Evolutionary conservation across 2,329 filamentous ascomycete genomes (phyloP), one percentile per base, ranked within the genome.

Genomic region (Plenodomus lindquistii): DNA sequence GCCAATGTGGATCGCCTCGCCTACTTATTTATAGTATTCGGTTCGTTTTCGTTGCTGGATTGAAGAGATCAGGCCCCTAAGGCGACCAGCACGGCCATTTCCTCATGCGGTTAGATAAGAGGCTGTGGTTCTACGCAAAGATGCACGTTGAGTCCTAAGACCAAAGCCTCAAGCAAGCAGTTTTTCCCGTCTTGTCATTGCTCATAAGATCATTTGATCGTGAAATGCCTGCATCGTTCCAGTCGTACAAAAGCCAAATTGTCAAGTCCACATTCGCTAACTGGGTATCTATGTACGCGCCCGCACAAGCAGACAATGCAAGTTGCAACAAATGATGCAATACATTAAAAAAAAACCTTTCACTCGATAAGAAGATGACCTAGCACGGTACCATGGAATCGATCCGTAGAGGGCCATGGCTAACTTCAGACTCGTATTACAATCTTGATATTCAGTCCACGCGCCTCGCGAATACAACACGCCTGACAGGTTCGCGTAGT

Each of bases 381-480:
- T 31, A 7, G 15, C 27, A 15, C 15, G 4, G 11, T 4, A 13
- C 27, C 27, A 31, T 13, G 27, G 15, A 8, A 13, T 13, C 15
- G 27, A 31, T 11, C 4, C 27, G 15, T 31, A n/a, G n/a, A n/a
- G n/a, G n/a, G 37, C 15, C 4, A 42, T 41, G 27, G 1, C 11
- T 18, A 15, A 7, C 19, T 15, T 65, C 52, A 76, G 3, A 76
- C 62, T 45, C 75, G 60, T 16, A 79, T 80, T n/a, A 90, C 79
- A 20, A 90, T 81, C 57, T 81, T 82, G 77, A 89, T 85, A 2
- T 83, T 85, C 48, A 91, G 67, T 2, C 85, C 88, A 4, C 84
- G 84, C 0, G 87, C 88, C 74, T 93, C 88, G 16, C 89, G 80
- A 37, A 93, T 82, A 35, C 86, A 87, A 70, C 89, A 93, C 3